Conservation (phyloP, 176 grass and related monocot genomes). For the Bolboschoenus planiculmis region DNA sequence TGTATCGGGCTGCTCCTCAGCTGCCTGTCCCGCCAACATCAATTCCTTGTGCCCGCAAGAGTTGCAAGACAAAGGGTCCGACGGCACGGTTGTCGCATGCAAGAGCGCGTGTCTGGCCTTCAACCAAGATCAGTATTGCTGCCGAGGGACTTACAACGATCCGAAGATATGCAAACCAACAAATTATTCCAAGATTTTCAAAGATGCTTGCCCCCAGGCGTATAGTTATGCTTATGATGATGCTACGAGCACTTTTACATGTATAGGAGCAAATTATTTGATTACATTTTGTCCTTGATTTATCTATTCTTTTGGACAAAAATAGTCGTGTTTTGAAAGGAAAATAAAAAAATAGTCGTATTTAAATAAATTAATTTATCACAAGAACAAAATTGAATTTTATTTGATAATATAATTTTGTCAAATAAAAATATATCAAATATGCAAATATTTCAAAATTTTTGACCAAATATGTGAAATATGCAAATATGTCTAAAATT, state of each 20-base stretch:
- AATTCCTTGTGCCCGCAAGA: constrained; percentile 38
- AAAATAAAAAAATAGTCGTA: no score
- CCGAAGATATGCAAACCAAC: constrained; percentile 30
- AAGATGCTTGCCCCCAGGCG: constrained; percentile 46
- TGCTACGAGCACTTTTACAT: constrained; percentile 45
- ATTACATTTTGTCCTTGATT: background rate
- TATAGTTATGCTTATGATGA: constrained; percentile 65
- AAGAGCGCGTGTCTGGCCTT: constrained; percentile 68
- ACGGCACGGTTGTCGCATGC: constrained; percentile 29
- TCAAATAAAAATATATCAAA: no score
- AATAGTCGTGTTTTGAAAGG: no score
- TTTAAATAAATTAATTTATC: no score
- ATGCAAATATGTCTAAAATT: no score
- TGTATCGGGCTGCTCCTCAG: background rate
- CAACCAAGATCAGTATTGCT: constrained; percentile 40
- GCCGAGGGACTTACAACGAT: constrained; percentile 32
- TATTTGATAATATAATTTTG: no score
- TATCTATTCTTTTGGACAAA: no score
- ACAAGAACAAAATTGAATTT: no score
- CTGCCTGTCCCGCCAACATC: constrained; percentile 34
- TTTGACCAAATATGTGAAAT: no score
- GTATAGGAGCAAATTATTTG: constrained; percentile 10
- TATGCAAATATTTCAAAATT: no score
- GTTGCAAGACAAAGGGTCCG: constrained; percentile 5
- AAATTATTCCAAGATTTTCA: constrained; percentile 42